phyloP scores from a whole-genome alignment of 2,329 filamentous ascomycete genomes.

The Colletotrichum truncatum region DNA sequence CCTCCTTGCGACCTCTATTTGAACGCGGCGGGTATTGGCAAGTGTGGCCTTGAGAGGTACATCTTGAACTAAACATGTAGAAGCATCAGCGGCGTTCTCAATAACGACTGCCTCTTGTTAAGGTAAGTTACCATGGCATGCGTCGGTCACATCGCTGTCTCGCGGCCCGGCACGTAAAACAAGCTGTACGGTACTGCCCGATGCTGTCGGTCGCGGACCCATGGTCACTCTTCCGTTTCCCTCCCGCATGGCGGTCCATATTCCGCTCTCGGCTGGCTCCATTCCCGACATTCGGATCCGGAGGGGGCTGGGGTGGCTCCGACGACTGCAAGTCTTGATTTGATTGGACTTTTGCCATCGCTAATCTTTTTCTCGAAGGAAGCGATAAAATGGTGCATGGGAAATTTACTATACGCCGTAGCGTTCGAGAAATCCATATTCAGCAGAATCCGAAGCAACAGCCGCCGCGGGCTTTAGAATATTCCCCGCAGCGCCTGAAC shows the following conservation, averaged over 20 bases:
- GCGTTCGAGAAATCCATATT: background rate
- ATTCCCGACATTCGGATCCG: too few relatives aligned
- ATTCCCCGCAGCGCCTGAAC: background rate
- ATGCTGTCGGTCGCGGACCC: background rate
- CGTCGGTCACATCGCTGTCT: conserved; percentile 3
- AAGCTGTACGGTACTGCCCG: background rate
- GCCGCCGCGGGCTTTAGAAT: background rate
- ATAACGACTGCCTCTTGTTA: too few relatives aligned
- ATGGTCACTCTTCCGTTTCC: background rate
- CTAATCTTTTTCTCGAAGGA: background rate
- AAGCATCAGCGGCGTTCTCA: too few relatives aligned
- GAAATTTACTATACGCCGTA: background rate
- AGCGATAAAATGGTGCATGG: background rate
- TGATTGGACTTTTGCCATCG: background rate
- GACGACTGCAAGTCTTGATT: background rate
- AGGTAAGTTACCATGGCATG: background rate
- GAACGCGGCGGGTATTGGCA: background rate
- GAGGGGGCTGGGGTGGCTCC: background rate
- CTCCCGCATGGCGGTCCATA: background rate
- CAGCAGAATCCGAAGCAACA: background rate
- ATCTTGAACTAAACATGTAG: background rate
- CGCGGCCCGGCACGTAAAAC: background rate
- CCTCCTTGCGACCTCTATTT: conserved; percentile 31
- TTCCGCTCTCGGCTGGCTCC: background rate
- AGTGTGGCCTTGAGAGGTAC: background rate